These are phyloP conservation scores for Raphanus sativus DNA, from an alignment of 345 rosid genomes.

Conservation along the genomic window DNA sequence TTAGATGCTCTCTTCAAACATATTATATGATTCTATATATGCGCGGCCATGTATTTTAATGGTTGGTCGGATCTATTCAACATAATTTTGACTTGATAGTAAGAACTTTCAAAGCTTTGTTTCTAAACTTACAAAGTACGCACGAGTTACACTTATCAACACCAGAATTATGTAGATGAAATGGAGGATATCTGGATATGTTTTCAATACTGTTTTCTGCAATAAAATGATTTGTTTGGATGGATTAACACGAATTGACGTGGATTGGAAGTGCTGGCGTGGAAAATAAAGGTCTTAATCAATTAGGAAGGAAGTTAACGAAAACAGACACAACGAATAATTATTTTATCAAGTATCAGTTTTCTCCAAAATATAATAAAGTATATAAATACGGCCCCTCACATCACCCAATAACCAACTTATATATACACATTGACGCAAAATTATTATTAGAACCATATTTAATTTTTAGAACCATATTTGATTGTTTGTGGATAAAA, in stretches of 20 bases:
- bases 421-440: not conserved
- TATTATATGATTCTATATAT: conserved; percentile 5
- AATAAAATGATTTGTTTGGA: conserved; percentile 1
- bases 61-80: conserved; percentile 23
- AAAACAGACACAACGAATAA: conserved; percentile 22
- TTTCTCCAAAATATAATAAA: not conserved
- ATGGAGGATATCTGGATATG: not conserved
- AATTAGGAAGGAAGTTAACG: conserved; percentile 10
- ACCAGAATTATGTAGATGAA: not conserved
- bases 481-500: not conserved
- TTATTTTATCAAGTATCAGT: not conserved
- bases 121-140: not conserved
- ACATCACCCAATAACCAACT: conserved; percentile 16
- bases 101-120: not conserved
- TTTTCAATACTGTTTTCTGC: not conserved
- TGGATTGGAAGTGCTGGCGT: conserved; percentile 17
- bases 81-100: conserved; percentile 16
- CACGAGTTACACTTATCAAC: not conserved
- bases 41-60: not conserved
- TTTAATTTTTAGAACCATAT: not conserved
- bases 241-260: conserved; percentile 23
- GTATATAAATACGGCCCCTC: conserved; percentile 7
- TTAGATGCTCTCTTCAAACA: conserved; percentile 25
- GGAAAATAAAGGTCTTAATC: conserved; percentile 30
- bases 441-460: not conserved